phyloP scores from a whole-genome alignment of 2,329 filamentous ascomycete species.

The Aurifilum marmelostoma region DNA sequence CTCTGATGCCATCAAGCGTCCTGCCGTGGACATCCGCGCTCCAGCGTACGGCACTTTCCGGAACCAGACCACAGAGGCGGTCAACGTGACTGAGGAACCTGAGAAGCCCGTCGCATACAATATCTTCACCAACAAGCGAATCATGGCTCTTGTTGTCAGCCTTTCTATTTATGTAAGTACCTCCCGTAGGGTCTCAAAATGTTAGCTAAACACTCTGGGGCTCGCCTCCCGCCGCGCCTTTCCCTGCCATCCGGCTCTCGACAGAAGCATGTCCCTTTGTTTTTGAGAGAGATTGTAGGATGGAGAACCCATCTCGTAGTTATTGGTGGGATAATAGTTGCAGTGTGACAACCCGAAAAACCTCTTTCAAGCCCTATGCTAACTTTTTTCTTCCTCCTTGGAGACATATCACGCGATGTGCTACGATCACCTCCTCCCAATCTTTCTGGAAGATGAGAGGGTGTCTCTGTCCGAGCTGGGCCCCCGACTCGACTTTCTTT shows the following conservation, averaged over 20 bases:
- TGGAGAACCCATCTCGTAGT: background rate
- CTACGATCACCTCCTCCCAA: slow-evolving; percentile 88
- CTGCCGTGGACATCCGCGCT: slow-evolving; percentile 72
- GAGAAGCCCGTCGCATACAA: slow-evolving; percentile 39
- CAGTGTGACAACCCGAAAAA: background rate
- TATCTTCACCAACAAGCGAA: slow-evolving; percentile 58
- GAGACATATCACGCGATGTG: slow-evolving; percentile 90
- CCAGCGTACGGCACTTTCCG: slow-evolving; percentile 79
- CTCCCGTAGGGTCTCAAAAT: background rate
- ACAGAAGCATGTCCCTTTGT: background rate
- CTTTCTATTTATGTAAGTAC: slow-evolving; percentile 72
- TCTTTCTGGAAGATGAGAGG: slow-evolving; percentile 82
- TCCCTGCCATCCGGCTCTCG: background rate
- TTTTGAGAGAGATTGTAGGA: background rate
- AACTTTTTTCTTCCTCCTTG: background rate
- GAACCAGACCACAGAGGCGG: slow-evolving; percentile 45
- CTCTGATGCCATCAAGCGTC: slow-evolving; percentile 73
- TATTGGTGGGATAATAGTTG: background rate
- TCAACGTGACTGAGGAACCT: slow-evolving; percentile 41
- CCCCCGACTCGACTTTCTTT: slow-evolving; percentile 49
- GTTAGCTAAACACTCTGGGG: background rate
- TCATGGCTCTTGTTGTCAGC: slow-evolving; percentile 78
- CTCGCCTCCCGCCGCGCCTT: background rate
- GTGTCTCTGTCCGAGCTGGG: slow-evolving; percentile 38
- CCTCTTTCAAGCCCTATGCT: background rate